Evolutionary conservation across 208 protist genomes (phyloP).

Genomic region (Vickermania ingenoplastis): DNA sequence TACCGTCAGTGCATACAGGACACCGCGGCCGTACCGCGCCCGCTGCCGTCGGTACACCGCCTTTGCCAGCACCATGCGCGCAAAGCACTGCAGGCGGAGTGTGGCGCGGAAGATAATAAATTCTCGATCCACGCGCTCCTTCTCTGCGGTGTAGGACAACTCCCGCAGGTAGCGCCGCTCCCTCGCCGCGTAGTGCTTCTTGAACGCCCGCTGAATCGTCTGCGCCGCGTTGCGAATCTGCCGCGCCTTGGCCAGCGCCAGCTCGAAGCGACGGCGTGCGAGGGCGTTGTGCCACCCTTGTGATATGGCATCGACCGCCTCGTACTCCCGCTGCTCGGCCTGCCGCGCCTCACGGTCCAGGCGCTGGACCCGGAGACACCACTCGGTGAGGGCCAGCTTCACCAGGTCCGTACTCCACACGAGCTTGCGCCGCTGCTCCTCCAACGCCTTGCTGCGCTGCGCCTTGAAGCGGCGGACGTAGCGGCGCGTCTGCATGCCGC

Average conservation of each 20-base stretch:
- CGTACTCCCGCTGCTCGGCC: constrained; percentile 5
- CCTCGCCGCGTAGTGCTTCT: constrained; percentile 25
- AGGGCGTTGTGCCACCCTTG: constrained; percentile 21
- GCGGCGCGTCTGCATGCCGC: constrained; percentile 18
- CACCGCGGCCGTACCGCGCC: constrained; percentile 33
- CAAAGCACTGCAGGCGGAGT: constrained; percentile 35
- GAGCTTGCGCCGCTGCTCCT: constrained; percentile 10
- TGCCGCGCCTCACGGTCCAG: constrained; percentile 14
- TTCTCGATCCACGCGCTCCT: constrained; percentile 34
- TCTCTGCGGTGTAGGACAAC: constrained; percentile 18
- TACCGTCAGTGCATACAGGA: constrained; percentile 24
- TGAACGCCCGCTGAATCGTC: constrained; percentile 32
- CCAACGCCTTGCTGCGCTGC: constrained; percentile 5
- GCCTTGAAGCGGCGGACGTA: background rate
- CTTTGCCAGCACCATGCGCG: constrained; percentile 33
- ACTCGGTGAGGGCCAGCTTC: constrained; percentile 35
- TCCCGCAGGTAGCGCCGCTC: constrained; percentile 51
- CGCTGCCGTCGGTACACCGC: constrained; percentile 16
- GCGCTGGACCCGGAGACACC: constrained; percentile 18
- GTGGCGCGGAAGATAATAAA: constrained; percentile 15
- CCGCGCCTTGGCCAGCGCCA: constrained; percentile 21
- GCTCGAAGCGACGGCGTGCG: constrained; percentile 22
- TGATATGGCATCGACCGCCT: constrained; percentile 36
- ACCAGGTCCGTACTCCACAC: constrained; percentile 23
- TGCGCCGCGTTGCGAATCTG: constrained; percentile 24